A percentile compares a stretch with the other conserved stretches of the same genome.
Conservation (phyloP, 345 rosid species). For the Gynandropsis gynandra region DNA sequence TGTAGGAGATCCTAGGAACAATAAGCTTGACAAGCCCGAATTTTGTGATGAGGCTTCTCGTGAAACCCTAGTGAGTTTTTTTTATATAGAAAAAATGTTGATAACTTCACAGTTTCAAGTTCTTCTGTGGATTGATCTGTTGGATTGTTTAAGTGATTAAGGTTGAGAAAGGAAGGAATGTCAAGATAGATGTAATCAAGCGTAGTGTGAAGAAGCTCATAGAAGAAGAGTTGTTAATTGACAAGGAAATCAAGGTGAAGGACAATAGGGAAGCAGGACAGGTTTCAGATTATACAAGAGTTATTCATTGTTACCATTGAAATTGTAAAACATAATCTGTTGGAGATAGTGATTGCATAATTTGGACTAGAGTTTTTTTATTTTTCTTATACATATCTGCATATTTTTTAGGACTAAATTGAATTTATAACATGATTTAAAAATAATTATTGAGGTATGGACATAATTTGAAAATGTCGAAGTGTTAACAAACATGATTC, state of each 20-base stretch:
- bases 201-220: constrained; percentile 67
- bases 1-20: constrained; percentile 25
- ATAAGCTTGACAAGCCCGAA: constrained; percentile 26
- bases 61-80: constrained; percentile 35
- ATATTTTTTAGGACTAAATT: too few relatives aligned
- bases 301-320: too few relatives aligned
- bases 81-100: not conserved
- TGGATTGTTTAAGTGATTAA: not conserved
- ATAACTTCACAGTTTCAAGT: not conserved
- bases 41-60: constrained; percentile 28
- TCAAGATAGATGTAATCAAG: constrained; percentile 21
- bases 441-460: too few relatives aligned
- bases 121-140: not conserved
- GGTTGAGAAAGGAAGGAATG: constrained; percentile 10
- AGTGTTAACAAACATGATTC: too few relatives aligned
- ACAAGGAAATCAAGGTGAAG: constrained; percentile 33
- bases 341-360: too few relatives aligned
- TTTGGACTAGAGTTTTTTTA: too few relatives aligned
- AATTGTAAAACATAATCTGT: too few relatives aligned
- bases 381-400: too few relatives aligned
- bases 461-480: too few relatives aligned
- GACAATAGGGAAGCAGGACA: constrained; percentile 36
- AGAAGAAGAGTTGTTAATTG: constrained; percentile 62
- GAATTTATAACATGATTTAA: too few relatives aligned
- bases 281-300: constrained; percentile 34